Percentiles rank a stretch among this genome's conserved stretches.
phyloP scores from a whole-genome alignment of 2,329 filamentous ascomycete species.

The Diplodia sapinea region DNA sequence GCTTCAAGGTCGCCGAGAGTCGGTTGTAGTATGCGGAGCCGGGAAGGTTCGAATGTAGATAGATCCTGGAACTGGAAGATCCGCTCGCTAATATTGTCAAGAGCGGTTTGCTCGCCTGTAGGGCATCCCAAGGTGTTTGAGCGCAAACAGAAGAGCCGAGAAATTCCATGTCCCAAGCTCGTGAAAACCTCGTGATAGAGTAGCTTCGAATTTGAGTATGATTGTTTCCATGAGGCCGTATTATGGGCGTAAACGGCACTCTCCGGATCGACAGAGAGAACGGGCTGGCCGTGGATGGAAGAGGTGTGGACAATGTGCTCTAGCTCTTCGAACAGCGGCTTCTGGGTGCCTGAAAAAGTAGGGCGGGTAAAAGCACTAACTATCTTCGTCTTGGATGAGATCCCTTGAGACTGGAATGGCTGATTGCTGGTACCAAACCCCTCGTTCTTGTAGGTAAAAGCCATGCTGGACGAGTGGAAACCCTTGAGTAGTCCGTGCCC shows the following conservation, averaged over 20 bases:
- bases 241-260: background rate
- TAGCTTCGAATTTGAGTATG: background rate
- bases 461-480: no score
- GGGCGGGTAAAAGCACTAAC: background rate
- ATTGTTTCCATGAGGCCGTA: background rate
- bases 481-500: no score
- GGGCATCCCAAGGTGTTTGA: constrained; percentile 6
- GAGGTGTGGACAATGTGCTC: background rate
- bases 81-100: background rate
- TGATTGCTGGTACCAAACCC: constrained; percentile 33
- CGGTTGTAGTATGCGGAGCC: background rate
- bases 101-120: background rate
- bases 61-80: background rate
- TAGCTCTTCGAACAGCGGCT: background rate
- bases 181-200: constrained; percentile 4
- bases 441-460: constrained; percentile 22
- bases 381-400: background rate
- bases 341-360: background rate
- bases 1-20: constrained; percentile 3
- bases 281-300: background rate
- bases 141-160: background rate
- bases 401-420: background rate
- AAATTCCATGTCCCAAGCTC: background rate
- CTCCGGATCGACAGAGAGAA: background rate
- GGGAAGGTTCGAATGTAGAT: background rate